Percentiles rank a stretch among this genome's conserved stretches.
Evolutionary conservation across 2,329 filamentous ascomycete species (phyloP).

Genomic region (Calonectria multiphialidica): DNA sequence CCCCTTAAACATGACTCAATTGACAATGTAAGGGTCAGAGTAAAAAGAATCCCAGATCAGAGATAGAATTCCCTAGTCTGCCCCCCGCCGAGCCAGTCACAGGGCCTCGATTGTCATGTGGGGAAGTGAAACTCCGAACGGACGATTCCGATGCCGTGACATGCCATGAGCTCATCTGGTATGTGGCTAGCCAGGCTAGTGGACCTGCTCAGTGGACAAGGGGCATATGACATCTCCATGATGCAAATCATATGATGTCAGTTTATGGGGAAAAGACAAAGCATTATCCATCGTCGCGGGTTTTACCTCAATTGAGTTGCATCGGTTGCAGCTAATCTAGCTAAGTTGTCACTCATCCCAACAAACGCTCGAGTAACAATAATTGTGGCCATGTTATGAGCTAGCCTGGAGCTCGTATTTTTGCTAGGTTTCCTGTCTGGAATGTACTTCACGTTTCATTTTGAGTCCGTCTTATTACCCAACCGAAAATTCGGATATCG

Average conservation of each 20-base stretch:
- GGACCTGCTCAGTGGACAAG: background rate
- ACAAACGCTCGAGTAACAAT: background rate
- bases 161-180: background rate
- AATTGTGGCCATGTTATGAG: background rate
- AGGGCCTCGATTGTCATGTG: background rate
- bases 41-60: background rate
- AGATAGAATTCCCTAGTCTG: background rate
- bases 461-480: background rate
- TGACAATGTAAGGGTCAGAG: background rate
- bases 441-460: background rate
- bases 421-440: background rate
- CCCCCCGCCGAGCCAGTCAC: background rate
- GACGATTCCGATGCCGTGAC: background rate
- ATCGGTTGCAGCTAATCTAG: background rate
- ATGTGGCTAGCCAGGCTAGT: background rate
- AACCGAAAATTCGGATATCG: background rate
- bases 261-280: background rate
- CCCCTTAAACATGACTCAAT: background rate
- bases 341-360: too few species aligned
- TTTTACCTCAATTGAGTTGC: background rate
- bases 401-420: background rate
- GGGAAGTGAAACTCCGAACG: background rate
- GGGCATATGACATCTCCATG: background rate
- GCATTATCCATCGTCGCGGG: background rate
- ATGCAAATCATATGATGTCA: background rate